These are phyloP conservation scores for Monascus purpureus DNA, from an alignment of 495 filamentous ascomycete species.

Conservation along the genomic window DNA sequence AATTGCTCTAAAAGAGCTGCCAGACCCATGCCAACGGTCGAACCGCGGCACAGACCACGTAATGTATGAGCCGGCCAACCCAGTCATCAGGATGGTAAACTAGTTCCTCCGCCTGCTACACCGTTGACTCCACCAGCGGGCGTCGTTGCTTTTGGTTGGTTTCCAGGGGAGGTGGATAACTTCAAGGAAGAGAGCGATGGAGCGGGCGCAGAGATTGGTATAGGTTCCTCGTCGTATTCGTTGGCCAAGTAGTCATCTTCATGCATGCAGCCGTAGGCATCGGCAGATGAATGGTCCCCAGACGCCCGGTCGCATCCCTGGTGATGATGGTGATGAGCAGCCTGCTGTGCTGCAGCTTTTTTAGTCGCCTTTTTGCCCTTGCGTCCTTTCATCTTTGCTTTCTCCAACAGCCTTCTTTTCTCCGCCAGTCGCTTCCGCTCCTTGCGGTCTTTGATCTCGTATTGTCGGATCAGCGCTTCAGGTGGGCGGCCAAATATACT, in stretches of 20 bases:
- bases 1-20: too few species aligned
- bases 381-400: constrained; percentile 87
- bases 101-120: constrained; percentile 17
- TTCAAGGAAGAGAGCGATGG: constrained; percentile 23
- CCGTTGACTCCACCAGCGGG: constrained; percentile 9
- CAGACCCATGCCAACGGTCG: too few species aligned
- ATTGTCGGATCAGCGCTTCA: constrained; percentile 72
- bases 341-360: constrained; percentile 23
- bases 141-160: constrained; percentile 12
- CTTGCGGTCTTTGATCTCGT: constrained; percentile 85
- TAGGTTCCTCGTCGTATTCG: constrained; percentile 40
- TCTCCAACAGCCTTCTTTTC: constrained; percentile 73
- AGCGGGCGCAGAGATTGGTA: constrained; percentile 11
- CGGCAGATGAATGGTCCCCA: constrained; percentile 27
- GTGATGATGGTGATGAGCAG: constrained; percentile 32
- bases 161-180: constrained; percentile 17
- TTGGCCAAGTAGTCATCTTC: constrained; percentile 41
- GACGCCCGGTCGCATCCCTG: constrained; percentile 33
- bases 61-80: neutral
- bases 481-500: constrained; percentile 74
- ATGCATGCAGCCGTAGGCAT: constrained; percentile 25
- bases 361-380: constrained; percentile 64
- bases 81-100: constrained; percentile 22
- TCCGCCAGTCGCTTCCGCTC: constrained; percentile 70
- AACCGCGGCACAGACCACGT: too few species aligned